Evolutionary conservation across 192 early-diverging fungal species (phyloP).

Genomic region (Phycomyces nitens): DNA sequence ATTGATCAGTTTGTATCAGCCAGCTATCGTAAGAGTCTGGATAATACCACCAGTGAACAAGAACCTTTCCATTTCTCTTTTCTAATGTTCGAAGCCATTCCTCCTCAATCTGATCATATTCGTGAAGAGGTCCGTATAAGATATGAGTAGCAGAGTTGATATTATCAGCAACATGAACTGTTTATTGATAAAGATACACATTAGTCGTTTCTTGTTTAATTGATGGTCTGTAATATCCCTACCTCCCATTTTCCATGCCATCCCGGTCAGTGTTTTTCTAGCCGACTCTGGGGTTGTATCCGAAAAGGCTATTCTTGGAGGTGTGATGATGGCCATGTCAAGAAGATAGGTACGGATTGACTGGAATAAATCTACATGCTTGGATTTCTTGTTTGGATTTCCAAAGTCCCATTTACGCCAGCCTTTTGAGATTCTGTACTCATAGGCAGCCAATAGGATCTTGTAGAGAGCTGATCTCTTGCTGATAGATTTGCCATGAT

Average conservation of each 20-base stretch:
- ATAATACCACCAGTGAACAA: slow-evolving; percentile 80
- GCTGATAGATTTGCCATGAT: slow-evolving; percentile 12
- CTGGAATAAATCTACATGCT: slow-evolving; percentile 37
- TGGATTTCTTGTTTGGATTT: slow-evolving; percentile 24
- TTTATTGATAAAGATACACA: not conserved
- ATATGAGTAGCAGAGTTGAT: slow-evolving; percentile 42
- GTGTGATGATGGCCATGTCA: slow-evolving; percentile 22
- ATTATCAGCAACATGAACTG: slow-evolving; percentile 7
- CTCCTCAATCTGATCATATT: slow-evolving; percentile 43
- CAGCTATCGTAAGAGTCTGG: slow-evolving; percentile 80
- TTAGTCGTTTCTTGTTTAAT: not conserved
- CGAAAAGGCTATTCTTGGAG: slow-evolving; percentile 41
- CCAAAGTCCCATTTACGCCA: slow-evolving; percentile 44
- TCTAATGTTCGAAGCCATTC: slow-evolving; percentile 62
- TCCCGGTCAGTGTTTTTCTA: slow-evolving; percentile 31
- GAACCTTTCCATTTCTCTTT: slow-evolving; percentile 53
- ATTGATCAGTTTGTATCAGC: slow-evolving; percentile 59
- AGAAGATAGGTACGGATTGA: slow-evolving; percentile 37
- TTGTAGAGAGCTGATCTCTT: slow-evolving; percentile 35
- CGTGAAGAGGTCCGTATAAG: slow-evolving; percentile 36
- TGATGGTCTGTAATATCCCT: not conserved
- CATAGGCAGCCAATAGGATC: slow-evolving; percentile 43
- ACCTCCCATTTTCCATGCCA: slow-evolving; percentile 42
- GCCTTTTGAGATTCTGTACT: slow-evolving; percentile 35
- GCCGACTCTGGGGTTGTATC: slow-evolving; percentile 28